These are phyloP conservation scores for Byssochlamys sp. DNA, from an alignment of 2,329 filamentous ascomycete species.

Conservation along the genomic window DNA sequence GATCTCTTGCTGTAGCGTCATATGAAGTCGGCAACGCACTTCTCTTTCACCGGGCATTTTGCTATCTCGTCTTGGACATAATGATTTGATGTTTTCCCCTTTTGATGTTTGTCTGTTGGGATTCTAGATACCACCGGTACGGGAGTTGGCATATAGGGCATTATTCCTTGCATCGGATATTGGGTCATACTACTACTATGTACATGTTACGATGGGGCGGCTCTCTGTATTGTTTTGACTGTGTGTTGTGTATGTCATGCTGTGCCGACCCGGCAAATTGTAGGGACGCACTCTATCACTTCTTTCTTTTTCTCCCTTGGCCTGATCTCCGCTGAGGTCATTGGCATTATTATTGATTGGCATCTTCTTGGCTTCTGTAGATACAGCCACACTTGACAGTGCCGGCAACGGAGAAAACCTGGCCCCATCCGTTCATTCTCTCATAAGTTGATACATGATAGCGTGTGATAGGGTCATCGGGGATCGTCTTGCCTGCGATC, in stretches of 20 bases:
- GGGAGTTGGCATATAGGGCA: background rate
- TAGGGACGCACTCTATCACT: background rate
- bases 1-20: conserved; percentile 19
- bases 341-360: too few species aligned
- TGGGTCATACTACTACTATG: background rate
- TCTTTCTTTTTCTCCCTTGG: background rate
- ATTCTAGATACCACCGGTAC: background rate
- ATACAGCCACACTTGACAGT: background rate
- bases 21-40: background rate
- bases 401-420: background rate
- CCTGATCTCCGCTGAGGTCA: too few species aligned
- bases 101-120: background rate
- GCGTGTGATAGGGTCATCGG: background rate
- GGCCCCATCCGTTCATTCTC: background rate
- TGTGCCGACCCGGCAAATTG: background rate
- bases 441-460: background rate
- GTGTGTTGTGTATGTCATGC: background rate
- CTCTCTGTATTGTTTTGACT: background rate
- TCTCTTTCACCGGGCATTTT: background rate
- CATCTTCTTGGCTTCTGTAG: background rate
- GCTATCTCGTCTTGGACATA: background rate
- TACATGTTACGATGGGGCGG: background rate
- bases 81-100: background rate
- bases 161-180: background rate
- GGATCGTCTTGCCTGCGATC: background rate